Evolutionary conservation across 805 yeast genomes (phyloP), one percentile per base, ranked within the genome.

Genomic region (Suhomyces emberorum): DNA sequence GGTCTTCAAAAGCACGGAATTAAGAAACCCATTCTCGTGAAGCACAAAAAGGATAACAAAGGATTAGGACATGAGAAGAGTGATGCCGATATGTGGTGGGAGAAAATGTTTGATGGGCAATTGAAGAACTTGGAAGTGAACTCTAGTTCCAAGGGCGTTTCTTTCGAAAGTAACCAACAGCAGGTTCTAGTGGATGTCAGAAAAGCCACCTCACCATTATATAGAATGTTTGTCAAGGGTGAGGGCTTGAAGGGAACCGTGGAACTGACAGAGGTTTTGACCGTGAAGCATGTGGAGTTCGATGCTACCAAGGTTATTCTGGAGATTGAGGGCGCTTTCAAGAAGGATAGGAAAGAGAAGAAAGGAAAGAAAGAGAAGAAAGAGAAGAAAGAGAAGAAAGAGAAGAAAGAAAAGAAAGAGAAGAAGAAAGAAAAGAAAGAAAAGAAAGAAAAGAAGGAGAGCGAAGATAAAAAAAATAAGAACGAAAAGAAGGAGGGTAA

Each of bases 21-120:
- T 35, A 79, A 74, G 49, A 86, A 79, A 48, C 98, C 98, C 0
- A 79, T 91, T 28, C 61, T 91, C 43, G 96, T 93, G 37, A 83
- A 83, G 47, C 97, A 91, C 54, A 88, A 93, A 61, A 81, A 79
- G 48, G 96, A 91, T 54, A 81, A 79, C 39, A 88, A 88, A 54
- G 98, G 98, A 7, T 70, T 91, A 17, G 98, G 98, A 0, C 82
- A 83, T 54, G 80, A 77, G 17, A 72, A 74, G 16, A 81, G 79
- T 34, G 93, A 87, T 47, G 76, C 81, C 11, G 95, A 86, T 46
- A 83, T 87, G 30, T 91, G 98, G 98, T 91, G 98, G 98, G 98
- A 91, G 48, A 74, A 86, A 45, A 69, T 91, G 30, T 93, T 93
- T 64, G 97, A 91, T 59, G 96, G 96, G 1, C 96, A 88, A 47